These are phyloP conservation scores for Eutrema yunnanense DNA, from an alignment of 345 rosid species.

Conservation along the genomic window DNA sequence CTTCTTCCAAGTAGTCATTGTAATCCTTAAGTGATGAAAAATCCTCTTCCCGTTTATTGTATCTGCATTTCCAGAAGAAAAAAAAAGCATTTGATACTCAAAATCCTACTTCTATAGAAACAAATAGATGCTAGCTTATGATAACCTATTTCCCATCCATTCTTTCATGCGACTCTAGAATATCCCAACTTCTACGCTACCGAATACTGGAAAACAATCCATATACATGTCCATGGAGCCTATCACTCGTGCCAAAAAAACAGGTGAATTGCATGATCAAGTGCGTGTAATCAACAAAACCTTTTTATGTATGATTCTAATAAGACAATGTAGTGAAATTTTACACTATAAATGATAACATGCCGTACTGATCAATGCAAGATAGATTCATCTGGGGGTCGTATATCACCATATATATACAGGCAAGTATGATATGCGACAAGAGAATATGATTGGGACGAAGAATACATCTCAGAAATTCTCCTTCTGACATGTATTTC, in stretches of 20 bases:
- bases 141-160: not conserved
- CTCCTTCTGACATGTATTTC: constrained; percentile 69
- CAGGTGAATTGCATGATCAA: not conserved
- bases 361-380: not conserved
- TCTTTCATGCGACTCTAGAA: not conserved
- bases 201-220: not conserved
- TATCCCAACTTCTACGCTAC: not conserved
- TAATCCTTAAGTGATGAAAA: constrained; percentile 71
- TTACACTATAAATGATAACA: not conserved
- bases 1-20: constrained; percentile 93
- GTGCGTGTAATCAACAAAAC: not conserved
- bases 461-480: constrained; percentile 60
- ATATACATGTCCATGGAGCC: not conserved
- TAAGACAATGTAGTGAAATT: not conserved
- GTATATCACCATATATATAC: not conserved
- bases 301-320: not conserved
- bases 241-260: not conserved
- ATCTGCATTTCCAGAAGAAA: constrained; percentile 37
- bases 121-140: not conserved
- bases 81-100: not conserved
- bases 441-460: not conserved
- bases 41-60: constrained; percentile 85
- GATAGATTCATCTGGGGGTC: not conserved
- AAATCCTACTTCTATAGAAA: not conserved
- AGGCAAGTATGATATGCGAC: not conserved